Base-by-base conservation (phyloP, 2,329 filamentous ascomycete genomes). In the Fusarium subglutinans region DNA sequence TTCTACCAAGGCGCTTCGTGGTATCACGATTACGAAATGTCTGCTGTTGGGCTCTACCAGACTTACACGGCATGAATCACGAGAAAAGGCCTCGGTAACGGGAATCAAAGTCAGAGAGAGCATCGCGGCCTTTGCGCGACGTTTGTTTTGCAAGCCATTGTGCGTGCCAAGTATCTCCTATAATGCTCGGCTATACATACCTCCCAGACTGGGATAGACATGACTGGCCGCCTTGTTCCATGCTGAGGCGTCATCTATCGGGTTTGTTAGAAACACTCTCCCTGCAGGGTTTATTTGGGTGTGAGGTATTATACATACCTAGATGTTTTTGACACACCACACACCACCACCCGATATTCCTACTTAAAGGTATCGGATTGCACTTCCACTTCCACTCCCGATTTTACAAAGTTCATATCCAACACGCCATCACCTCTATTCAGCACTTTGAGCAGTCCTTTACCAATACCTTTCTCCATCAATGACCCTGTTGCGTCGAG, bases 401-500 rank as follows among this genome's bases (percentile, higher is more conserved):
- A 35, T 35, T 35, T 59, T 38, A 26, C 26, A 44, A 57, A 37
- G 43, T 40, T 35, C 22, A 55, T 24, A 17, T n/a, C 20, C 40
- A 22, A 37, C 37, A 45, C 30, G 35, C 20, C 22, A 54, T 53
- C 35, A 13, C 37, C 24, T 45, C 37, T 40, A 26, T n/a, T 45
- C 28, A 48, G 40, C 41, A 57, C 50, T 33, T 41, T 60, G n/a
- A 57, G 38, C 53, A 24, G 26, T 61, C 51, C 26, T 50, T 50
- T 54, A 14, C 20, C 30, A 55, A 20, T 13, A 10, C 22, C 44
- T 40, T 30, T 40, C 50, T 47, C 37, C 38, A 62, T 67, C 57
- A 62, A 73, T 74, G 72, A 74, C 71, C 63, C 24, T 74, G 45
- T 45, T 74, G 58, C 70, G 66, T 30, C 51, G 44, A 45, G 47